Conservation (phyloP, 768 basidiomycete genomes). For the Candolleomyces aberdarensis region DNA sequence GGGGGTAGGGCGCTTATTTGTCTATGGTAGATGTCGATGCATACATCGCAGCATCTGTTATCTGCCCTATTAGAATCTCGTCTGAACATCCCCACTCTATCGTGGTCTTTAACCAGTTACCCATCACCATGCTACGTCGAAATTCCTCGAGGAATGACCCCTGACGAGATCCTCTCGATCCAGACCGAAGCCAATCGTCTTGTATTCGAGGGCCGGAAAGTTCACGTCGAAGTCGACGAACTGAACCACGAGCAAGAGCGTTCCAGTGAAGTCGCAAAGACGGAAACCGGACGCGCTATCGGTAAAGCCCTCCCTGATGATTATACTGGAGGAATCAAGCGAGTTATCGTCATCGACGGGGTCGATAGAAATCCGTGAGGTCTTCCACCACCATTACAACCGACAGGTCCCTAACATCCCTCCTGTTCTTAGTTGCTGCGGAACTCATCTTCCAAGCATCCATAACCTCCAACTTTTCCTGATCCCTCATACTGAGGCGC, state of each 20-base stretch:
- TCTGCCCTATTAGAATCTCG: constrained; percentile 73
- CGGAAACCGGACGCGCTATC: constrained; percentile 47
- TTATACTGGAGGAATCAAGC: constrained; percentile 72
- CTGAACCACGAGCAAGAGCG: constrained; percentile 40
- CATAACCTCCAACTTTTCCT: constrained; percentile 72
- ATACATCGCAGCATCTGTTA: constrained; percentile 81
- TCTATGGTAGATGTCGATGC: constrained; percentile 68
- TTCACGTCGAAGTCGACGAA: constrained; percentile 75
- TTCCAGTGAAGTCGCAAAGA: constrained; percentile 23
- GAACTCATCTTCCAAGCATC: constrained; percentile 80
- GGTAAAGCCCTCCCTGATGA: constrained; percentile 65
- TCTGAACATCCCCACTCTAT: constrained; percentile 65
- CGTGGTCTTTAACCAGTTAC: constrained; percentile 73
- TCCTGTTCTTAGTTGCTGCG: constrained; percentile 56
- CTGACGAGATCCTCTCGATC: constrained; percentile 57
- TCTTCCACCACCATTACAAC: neutral
- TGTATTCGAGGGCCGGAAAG: constrained; percentile 64
- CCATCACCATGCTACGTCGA: constrained; percentile 78
- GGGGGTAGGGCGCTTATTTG: neutral
- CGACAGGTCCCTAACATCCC: neutral
- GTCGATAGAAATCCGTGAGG: constrained; percentile 78
- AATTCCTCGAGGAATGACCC: constrained; percentile 62
- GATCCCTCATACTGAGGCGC: constrained; percentile 63
- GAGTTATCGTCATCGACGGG: constrained; percentile 81
- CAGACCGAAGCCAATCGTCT: constrained; percentile 63